Base-by-base conservation (phyloP, 1,284 basidiomycete genomes). In the Pseudozyma pruni region DNA sequence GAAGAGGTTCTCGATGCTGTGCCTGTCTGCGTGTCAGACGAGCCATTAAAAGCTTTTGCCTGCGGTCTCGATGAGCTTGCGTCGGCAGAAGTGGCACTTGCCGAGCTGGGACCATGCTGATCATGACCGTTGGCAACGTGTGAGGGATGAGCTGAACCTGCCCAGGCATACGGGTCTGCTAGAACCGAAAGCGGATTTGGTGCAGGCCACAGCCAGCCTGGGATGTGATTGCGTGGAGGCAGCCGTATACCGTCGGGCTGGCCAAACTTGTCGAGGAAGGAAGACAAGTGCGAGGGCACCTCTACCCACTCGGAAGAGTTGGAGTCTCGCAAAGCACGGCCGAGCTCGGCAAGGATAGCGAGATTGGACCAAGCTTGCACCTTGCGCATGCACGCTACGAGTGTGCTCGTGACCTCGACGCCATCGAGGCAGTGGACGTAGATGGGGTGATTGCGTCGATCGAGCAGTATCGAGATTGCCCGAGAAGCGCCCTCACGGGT, bases 371-470 rank as follows among this genome's bases (percentile, higher is more conserved):
- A 81, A 1, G 66, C 76, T 47, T 81, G 80, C 17, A 81, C 58
- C 50, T 78, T 77, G 37, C 80, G 74, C 58, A 80, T 67, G 33
- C 76, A 74, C 3, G 75, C 80, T 11, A 80, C 46, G 9, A 81
- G 66, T 10, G 76, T 78, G 37, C 74, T 74, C 1, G 77, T 75
- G 14, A 74, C 73, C 16, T 76, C 73, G 31, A 78, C 73, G 17
- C 78, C 80, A 42, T 81, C 80, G n/a, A 81, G 58, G 50, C 77
- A 79, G 47, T 81, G 80, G 2, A 81, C 49, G 44, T 81, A 81
- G 34, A 80, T 61, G 0, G 80, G 80, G 38, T 77, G 55, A n/a
- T 75, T 74, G 37, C 70, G 67, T 17, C 61, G 51, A 34, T 80
- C 73, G 22, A 79, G 70, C 38, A 81, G 40, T 11, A 74, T 59